A percentile compares a stretch with the other conserved stretches of the same genome.
Evolutionary conservation across 371 early-diverging fungal species (phyloP).

Genomic region (Mucor racemosus): DNA sequence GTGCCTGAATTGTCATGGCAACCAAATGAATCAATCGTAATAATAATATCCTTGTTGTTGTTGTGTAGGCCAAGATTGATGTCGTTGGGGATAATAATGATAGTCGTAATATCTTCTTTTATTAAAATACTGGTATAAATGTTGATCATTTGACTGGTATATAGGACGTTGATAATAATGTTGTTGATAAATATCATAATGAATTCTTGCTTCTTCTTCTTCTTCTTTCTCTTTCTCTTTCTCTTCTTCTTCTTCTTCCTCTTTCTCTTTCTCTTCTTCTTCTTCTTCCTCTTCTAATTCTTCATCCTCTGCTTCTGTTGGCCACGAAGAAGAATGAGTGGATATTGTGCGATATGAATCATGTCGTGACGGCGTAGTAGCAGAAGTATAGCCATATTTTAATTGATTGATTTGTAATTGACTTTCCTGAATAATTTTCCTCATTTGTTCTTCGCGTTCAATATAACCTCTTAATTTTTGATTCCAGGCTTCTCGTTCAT

Average conservation of each 20-base stretch:
- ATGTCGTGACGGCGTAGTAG: not conserved
- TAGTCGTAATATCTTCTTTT: constrained; percentile 3
- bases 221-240: constrained; percentile 1
- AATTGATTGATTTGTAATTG: constrained; percentile 19
- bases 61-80: not conserved
- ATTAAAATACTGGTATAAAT: constrained; percentile 1
- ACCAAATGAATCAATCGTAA: not conserved
- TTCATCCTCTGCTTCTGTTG: constrained; percentile 5
- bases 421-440: constrained; percentile 23
- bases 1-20: constrained; percentile 1
- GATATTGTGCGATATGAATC: constrained; percentile 15
- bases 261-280: not conserved
- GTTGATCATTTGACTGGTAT: not conserved
- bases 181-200: not conserved
- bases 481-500: constrained; percentile 20
- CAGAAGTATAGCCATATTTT: not conserved
- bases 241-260: constrained; percentile 3
- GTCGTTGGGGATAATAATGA: constrained; percentile 3
- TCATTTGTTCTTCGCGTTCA: constrained; percentile 25
- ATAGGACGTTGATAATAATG: not conserved
- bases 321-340: constrained; percentile 11
- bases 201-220: constrained; percentile 7
- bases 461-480: constrained; percentile 17
- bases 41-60: not conserved
- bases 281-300: constrained; percentile 1